phyloP scores from a whole-genome alignment of 345 rosid species.

The Pugionium dolabratum region DNA sequence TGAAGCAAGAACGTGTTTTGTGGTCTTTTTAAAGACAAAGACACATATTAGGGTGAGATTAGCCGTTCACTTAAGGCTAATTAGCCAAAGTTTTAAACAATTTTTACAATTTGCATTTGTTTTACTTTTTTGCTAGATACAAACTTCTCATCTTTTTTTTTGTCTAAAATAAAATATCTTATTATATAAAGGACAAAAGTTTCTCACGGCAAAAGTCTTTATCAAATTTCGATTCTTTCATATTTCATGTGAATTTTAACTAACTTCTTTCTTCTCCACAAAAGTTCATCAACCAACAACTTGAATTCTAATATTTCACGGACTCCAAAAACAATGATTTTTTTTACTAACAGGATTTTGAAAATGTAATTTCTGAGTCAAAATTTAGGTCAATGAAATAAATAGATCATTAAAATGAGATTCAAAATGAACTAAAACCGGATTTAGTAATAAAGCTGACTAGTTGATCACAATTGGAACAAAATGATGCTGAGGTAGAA shows the following conservation, averaged over 20 bases:
- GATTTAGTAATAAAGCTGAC: too few relatives aligned
- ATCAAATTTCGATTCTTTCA: conserved; percentile 10
- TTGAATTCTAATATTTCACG: neutral
- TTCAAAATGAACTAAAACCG: neutral
- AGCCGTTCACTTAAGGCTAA: neutral
- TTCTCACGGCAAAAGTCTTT: conserved; percentile 24
- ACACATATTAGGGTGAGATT: neutral
- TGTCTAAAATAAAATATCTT: conserved; percentile 6
- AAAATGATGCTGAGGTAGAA: conserved; percentile 46
- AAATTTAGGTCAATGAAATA: conserved; percentile 4
- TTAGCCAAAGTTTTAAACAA: conserved; percentile 9
- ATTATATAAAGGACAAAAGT: conserved; percentile 19
- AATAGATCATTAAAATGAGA: conserved; percentile 12
- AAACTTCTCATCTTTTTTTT: conserved; percentile 7
- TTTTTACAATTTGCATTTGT: neutral
- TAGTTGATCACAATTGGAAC: conserved; percentile 6
- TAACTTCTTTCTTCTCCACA: conserved; percentile 11
- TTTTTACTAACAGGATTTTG: neutral
- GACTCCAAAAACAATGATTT: neutral
- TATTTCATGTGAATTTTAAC: neutral
- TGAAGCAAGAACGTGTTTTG: too few relatives aligned
- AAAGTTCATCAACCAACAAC: conserved; percentile 18
- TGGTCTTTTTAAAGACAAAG: neutral
- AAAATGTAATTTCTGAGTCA: neutral
- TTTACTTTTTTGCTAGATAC: conserved; percentile 6